These are phyloP conservation scores for Parachaetomium inaequale DNA, from an alignment of 495 filamentous ascomycete genomes.

Conservation along the genomic window DNA sequence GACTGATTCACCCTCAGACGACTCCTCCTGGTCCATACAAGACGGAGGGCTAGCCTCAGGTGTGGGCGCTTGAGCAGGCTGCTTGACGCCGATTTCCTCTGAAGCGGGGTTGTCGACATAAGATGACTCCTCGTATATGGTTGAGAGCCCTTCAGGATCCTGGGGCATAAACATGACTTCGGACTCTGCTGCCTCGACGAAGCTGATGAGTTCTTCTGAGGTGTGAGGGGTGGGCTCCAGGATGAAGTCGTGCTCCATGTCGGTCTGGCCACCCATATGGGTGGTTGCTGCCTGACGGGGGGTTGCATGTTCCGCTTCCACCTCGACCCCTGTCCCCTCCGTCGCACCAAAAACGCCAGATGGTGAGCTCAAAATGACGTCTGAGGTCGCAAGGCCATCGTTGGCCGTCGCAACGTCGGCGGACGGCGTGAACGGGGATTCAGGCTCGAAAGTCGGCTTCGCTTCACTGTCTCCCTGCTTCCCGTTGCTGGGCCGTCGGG, in stretches of 20 bases:
- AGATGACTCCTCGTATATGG: slow-evolving; percentile 30
- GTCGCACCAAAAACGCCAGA: background rate
- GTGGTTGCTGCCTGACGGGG: slow-evolving; percentile 23
- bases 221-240: background rate
- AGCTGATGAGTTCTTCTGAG: background rate
- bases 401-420: background rate
- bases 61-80: background rate
- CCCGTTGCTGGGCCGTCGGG: background rate
- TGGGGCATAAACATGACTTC: slow-evolving; percentile 15
- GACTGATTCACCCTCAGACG: background rate
- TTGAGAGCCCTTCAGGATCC: slow-evolving; percentile 32
- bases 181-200: background rate
- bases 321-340: background rate
- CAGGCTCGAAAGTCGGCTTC: too few species aligned
- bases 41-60: background rate
- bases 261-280: background rate
- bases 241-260: background rate
- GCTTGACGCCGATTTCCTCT: background rate
- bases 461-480: background rate
- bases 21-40: background rate
- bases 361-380: slow-evolving; percentile 3
- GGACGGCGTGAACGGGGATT: background rate
- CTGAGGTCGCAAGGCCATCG: background rate
- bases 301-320: slow-evolving; percentile 1
- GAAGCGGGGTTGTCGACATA: background rate